Evolutionary conservation across 495 filamentous ascomycete species (phyloP), one percentile per base, ranked within the genome.

Genomic region (Lineolata rhizophorae): DNA sequence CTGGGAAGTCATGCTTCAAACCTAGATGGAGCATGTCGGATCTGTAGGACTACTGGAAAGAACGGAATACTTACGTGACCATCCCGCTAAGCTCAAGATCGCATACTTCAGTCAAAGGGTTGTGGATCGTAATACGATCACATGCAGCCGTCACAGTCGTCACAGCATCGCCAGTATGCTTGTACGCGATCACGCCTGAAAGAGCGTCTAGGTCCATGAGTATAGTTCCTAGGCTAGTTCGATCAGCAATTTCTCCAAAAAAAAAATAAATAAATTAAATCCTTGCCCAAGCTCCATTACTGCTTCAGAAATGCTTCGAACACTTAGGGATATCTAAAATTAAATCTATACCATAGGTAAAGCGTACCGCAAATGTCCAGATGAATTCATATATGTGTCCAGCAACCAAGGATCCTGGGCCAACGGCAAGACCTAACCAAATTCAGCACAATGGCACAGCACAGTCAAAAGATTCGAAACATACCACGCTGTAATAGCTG

Each of bases 161-260:
- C 2, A 80, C 76, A 2, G 53, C 54, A 17, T 73, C 70, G 1
- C 80, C 80, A 0, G 80, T 83, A 44, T 85, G 80, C 30, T 78
- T 76, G 45, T 83, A 81, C 15, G 76, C 76, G 34, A 90, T 64
- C 11, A 85, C 61, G 12, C 80, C 80, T 1, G 79, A 73, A 5
- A 85, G 46, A 1, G 80, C 80, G 53, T 85, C 80, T 5, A 90
- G 61, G 35, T 85, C 78, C 70, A 83, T 82, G 36, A 85, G 62
- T 11, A 83, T 49, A 0, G 74, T 69, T 0, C 78, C 78, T 4
- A 83, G 55, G 35, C 66, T 26, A 10, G n/a, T n/a, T n/a, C n/a
- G n/a, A n/a, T n/a, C n/a, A n/a, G n/a, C n/a, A n/a, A n/a, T n/a
- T n/a, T n/a, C n/a, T n/a, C n/a, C n/a, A n/a, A n/a, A n/a, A n/a